Evolutionary conservation across 352 stramenopile species (phyloP).

Genomic region (Globisporangium polare): DNA sequence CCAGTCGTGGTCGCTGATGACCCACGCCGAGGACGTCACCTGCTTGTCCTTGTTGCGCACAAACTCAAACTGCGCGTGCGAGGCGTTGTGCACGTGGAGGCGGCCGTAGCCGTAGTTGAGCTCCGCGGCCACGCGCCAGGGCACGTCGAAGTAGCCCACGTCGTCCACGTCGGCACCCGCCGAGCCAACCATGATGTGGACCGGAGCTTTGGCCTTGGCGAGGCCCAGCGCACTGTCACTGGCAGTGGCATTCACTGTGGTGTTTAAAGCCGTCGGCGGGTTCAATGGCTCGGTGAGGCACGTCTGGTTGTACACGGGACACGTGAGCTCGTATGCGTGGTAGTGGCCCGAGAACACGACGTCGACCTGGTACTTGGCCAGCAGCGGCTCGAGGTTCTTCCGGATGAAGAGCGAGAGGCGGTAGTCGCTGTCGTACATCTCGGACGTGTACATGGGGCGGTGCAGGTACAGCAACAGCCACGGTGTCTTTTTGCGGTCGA

Average conservation of each 20-base stretch:
- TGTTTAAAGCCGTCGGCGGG: neutral
- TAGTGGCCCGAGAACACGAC: constrained; percentile 52
- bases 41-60: constrained; percentile 24
- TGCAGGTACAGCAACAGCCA: constrained; percentile 91
- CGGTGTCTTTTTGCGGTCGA: constrained; percentile 86
- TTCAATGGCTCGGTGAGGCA: constrained; percentile 15
- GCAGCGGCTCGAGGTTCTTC: constrained; percentile 36
- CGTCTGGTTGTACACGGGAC: constrained; percentile 37
- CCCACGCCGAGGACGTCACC: constrained; percentile 16
- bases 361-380: constrained; percentile 43
- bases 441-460: constrained; percentile 78
- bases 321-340: constrained; percentile 58
- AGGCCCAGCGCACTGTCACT: constrained; percentile 7
- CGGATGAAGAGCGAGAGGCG: constrained; percentile 36
- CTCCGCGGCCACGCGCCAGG: constrained; percentile 9
- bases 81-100: constrained; percentile 51
- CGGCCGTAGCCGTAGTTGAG: constrained; percentile 35
- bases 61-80: constrained; percentile 48
- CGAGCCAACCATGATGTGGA: constrained; percentile 53
- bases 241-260: neutral
- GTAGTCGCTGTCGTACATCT: constrained; percentile 32
- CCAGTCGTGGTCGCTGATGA: constrained; percentile 49
- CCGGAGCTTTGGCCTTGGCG: constrained; percentile 30
- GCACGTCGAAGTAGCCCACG: constrained; percentile 27
- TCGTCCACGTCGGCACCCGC: constrained; percentile 34